Percentiles rank a stretch among this genome's conserved stretches.
Evolutionary conservation across 768 basidiomycete genomes (phyloP).

Genomic region (Boletus sensibilis): DNA sequence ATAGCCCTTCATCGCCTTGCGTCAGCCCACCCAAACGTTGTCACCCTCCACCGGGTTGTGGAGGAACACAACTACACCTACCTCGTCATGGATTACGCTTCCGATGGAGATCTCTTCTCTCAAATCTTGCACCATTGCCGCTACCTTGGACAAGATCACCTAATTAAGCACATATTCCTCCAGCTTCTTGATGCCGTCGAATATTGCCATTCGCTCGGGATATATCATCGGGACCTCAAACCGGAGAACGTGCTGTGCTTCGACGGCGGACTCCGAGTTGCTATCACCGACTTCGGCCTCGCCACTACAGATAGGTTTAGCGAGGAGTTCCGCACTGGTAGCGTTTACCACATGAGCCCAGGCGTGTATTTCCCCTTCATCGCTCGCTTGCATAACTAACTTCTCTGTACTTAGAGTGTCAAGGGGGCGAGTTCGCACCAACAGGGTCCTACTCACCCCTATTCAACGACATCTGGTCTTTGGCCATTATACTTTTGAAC

Average conservation of each 20-base stretch:
- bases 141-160: constrained; percentile 79
- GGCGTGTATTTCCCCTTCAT: constrained; percentile 44
- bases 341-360: constrained; percentile 98
- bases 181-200: constrained; percentile 93
- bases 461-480: constrained; percentile 93
- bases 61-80: constrained; percentile 81
- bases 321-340: constrained; percentile 91
- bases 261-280: constrained; percentile 70
- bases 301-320: constrained; percentile 85
- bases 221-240: constrained; percentile 97
- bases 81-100: constrained; percentile 92
- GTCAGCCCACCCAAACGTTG: constrained; percentile 75
- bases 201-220: constrained; percentile 86
- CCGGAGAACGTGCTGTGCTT: constrained; percentile 94
- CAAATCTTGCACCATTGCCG: constrained; percentile 76
- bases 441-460: constrained; percentile 77
- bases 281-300: constrained; percentile 94
- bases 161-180: constrained; percentile 88
- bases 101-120: constrained; percentile 88
- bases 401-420: constrained; percentile 66
- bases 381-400: constrained; percentile 13
- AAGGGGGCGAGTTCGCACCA: constrained; percentile 64
- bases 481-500: constrained; percentile 95
- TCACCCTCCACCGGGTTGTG: constrained; percentile 85
- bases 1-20: constrained; percentile 77